phyloP scores from a whole-genome alignment of 2,329 filamentous ascomycete genomes.

The Remersonia thermophila region DNA sequence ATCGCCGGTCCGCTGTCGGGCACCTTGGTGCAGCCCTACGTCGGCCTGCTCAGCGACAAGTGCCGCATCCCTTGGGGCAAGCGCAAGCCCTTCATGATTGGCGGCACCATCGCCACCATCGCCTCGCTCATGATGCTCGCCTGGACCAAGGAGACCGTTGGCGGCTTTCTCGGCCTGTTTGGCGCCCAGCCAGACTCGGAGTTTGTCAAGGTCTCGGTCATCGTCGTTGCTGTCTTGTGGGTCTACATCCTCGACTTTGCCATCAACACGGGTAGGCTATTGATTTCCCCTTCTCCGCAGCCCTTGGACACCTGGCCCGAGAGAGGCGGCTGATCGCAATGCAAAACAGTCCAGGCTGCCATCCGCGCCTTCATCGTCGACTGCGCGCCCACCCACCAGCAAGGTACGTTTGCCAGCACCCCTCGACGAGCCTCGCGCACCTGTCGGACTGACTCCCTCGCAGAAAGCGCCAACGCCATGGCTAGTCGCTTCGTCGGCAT shows the following conservation, averaged over 20 bases:
- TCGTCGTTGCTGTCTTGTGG: conserved; percentile 69
- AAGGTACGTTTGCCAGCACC: conserved; percentile 40
- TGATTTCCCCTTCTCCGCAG: neutral
- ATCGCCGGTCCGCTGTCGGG: conserved; percentile 71
- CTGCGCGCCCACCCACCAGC: conserved; percentile 81
- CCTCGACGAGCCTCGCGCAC: too few species aligned
- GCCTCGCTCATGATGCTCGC: conserved; percentile 56
- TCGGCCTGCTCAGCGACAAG: conserved; percentile 70
- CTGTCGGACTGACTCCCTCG: conserved; percentile 7
- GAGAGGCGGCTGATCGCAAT: conserved; percentile 5
- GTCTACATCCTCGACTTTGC: conserved; percentile 89
- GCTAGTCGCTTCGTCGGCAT: conserved; percentile 75
- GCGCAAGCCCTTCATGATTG: conserved; percentile 70
- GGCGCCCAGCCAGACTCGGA: conserved; percentile 54
- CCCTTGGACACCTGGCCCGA: too few species aligned
- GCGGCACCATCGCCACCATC: conserved; percentile 55
- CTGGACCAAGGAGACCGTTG: conserved; percentile 63
- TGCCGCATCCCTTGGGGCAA: conserved; percentile 65
- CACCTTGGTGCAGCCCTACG: conserved; percentile 67
- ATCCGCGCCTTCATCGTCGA: conserved; percentile 90
- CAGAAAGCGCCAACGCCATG: conserved; percentile 84
- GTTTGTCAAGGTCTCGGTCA: conserved; percentile 52
- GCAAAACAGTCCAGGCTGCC: conserved; percentile 61
- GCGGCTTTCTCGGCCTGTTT: conserved; percentile 55
- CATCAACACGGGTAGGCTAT: conserved; percentile 67